Percentiles rank a stretch among this genome's conserved stretches.
phyloP scores from a whole-genome alignment of 139 green algal genomes.

The Desmodesmus armatus region DNA sequence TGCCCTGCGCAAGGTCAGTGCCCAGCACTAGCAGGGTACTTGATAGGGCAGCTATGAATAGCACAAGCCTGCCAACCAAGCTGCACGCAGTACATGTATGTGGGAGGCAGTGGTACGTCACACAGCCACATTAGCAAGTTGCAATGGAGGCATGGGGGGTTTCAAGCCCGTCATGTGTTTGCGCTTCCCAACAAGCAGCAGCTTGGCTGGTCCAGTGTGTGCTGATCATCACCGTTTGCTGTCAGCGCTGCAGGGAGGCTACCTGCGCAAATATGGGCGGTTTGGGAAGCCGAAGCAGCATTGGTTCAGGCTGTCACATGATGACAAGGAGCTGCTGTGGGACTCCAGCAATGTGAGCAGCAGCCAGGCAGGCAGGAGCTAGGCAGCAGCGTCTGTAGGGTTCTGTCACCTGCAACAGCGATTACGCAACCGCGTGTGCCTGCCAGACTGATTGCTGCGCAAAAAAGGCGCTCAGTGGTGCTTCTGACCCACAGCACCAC shows the following conservation, averaged over 20 bases:
- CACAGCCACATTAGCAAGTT: background rate
- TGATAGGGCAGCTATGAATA: background rate
- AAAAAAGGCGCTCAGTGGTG: too few relatives aligned
- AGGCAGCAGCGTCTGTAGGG: background rate
- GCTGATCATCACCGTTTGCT: background rate
- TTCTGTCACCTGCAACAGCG: background rate
- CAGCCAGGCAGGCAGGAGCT: background rate
- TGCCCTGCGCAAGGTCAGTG: constrained; percentile 65
- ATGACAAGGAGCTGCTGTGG: constrained; percentile 79
- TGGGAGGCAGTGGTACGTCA: background rate
- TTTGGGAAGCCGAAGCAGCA: constrained; percentile 83
- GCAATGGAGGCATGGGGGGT: background rate
- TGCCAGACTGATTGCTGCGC: too few relatives aligned
- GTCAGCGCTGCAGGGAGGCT: constrained; percentile 64
- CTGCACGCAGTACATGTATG: background rate
- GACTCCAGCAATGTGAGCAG: constrained; percentile 59
- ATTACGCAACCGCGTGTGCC: background rate
- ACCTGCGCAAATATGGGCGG: constrained; percentile 86
- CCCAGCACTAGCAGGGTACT: background rate
- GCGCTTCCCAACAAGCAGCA: background rate
- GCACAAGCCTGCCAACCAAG: too few relatives aligned
- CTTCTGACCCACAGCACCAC: too few relatives aligned
- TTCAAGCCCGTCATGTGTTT: background rate
- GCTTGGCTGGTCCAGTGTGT: background rate
- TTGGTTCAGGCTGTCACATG: constrained; percentile 74